Conservation (phyloP, 495 filamentous ascomycete species). For the Xylaria telfairii region DNA sequence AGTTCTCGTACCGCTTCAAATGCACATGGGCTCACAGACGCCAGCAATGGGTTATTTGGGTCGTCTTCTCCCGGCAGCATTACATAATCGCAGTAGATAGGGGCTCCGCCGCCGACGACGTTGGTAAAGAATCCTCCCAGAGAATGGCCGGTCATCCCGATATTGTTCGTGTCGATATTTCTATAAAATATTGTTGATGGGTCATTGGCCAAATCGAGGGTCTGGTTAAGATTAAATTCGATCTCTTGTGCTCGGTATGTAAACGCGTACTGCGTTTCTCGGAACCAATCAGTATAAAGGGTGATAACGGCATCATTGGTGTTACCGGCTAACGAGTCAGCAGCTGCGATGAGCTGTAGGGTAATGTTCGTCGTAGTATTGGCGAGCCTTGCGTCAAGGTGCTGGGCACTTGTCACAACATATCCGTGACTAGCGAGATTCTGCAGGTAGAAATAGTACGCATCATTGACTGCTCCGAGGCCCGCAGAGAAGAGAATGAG, state of each 20-base stretch:
- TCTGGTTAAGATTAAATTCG: background rate
- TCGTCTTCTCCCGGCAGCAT: background rate
- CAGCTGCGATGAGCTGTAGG: background rate
- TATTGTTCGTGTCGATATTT: background rate
- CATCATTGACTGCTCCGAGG: background rate
- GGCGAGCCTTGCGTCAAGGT: background rate
- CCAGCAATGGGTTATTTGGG: background rate
- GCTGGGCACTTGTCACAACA: background rate
- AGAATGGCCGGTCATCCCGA: background rate
- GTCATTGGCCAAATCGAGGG: background rate
- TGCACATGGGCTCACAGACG: background rate
- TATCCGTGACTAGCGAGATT: background rate
- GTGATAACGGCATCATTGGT: conserved; percentile 16
- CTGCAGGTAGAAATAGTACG: background rate
- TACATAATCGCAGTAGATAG: background rate
- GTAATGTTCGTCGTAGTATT: background rate
- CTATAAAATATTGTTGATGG: background rate
- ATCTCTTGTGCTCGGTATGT: conserved; percentile 23
- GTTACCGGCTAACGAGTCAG: background rate
- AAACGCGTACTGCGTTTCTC: conserved; percentile 25
- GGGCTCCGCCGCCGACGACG: background rate
- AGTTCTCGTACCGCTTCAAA: background rate
- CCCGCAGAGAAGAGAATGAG: background rate
- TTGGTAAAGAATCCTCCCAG: background rate
- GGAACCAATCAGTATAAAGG: conserved; percentile 23